Conservation (phyloP, 805 yeast species). For the Maudiozyma barnettii region DNA sequence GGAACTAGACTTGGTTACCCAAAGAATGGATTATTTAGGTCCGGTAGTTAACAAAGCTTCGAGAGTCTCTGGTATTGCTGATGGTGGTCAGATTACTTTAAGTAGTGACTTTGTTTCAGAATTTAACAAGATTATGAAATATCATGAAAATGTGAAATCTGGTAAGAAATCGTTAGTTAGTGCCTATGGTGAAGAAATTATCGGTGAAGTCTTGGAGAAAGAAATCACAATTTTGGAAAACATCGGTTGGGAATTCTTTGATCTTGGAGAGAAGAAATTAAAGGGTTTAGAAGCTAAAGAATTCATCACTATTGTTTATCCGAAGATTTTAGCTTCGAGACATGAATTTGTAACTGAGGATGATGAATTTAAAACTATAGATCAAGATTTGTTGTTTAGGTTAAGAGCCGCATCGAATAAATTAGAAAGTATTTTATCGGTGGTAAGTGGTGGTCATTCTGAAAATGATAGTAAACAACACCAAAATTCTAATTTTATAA, state of each 20-base stretch:
- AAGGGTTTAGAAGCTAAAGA: constrained; percentile 95
- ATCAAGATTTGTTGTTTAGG: constrained; percentile 37
- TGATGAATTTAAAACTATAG: constrained; percentile 22
- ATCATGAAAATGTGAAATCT: constrained; percentile 27
- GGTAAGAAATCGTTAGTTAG: constrained; percentile 27
- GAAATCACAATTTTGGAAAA: constrained; percentile 58
- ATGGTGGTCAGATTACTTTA: constrained; percentile 94
- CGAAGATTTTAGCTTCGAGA: constrained; percentile 53
- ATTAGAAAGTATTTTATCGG: constrained; percentile 50
- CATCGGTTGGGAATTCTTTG: constrained; percentile 58
- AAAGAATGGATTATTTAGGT: constrained; percentile 97
- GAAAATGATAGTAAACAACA: constrained; percentile 4
- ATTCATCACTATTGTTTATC: constrained; percentile 68
- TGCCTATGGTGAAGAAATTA: constrained; percentile 36
- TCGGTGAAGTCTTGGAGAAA: constrained; percentile 50
- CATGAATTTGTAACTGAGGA: constrained; percentile 36
- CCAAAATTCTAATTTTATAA: constrained; percentile 4
- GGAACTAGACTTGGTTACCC: constrained; percentile 87
- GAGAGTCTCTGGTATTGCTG: constrained; percentile 87
- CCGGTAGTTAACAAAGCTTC: constrained; percentile 97
- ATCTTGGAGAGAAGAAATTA: constrained; percentile 77
- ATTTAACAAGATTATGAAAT: constrained; percentile 45
- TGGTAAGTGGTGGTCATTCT: constrained; percentile 35
- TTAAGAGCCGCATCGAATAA: constrained; percentile 46
- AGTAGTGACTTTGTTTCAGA: constrained; percentile 75